phyloP scores from a whole-genome alignment of 768 basidiomycete species.

The Amyloporia xantha region DNA sequence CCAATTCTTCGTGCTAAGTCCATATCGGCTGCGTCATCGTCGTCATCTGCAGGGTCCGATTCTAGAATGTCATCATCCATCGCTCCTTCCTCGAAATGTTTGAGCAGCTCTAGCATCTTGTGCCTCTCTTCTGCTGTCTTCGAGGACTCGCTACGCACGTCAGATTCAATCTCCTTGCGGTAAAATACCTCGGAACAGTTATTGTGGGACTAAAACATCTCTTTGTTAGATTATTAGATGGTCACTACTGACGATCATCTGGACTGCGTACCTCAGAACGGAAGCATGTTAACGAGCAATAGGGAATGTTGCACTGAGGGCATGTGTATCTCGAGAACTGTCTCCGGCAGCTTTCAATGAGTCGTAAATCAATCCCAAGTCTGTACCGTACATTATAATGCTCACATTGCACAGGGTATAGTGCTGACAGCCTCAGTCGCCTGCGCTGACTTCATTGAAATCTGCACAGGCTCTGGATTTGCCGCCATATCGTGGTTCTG shows the following conservation, averaged over 20 bases:
- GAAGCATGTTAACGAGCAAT: constrained; percentile 79
- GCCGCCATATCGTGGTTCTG: no score
- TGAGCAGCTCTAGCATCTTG: constrained; percentile 65
- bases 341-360: constrained; percentile 70
- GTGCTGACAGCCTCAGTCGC: neutral
- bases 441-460: neutral
- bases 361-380: no score
- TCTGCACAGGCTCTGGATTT: neutral
- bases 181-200: constrained; percentile 83
- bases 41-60: constrained; percentile 28
- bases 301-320: constrained; percentile 72
- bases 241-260: neutral
- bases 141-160: constrained; percentile 51
- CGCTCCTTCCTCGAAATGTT: constrained; percentile 62
- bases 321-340: constrained; percentile 79
- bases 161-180: constrained; percentile 60
- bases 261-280: constrained; percentile 51
- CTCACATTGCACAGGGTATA: constrained; percentile 6
- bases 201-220: constrained; percentile 40
- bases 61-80: constrained; percentile 27
- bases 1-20: constrained; percentile 47
- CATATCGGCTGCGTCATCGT: constrained; percentile 31
- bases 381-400: no score
- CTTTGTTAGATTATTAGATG: neutral
- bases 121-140: constrained; percentile 50